Conservation (phyloP, 495 filamentous ascomycete species). For the Aspergillus olivimuriae region DNA sequence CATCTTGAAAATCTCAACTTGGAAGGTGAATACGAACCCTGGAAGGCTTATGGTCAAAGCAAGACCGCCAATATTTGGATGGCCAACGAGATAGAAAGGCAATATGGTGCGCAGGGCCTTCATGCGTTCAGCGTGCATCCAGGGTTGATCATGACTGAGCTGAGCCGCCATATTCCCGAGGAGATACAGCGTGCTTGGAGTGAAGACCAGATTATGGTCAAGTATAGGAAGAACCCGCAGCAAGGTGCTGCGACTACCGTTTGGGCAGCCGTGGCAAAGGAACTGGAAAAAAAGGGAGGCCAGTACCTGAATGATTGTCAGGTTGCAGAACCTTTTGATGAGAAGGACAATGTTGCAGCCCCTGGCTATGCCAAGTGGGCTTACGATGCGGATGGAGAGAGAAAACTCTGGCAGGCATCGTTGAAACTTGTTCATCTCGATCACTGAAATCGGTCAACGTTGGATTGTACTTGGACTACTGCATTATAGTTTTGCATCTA, state of each 20-base stretch:
- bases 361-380: no score
- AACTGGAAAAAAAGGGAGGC: slow-evolving; percentile 32
- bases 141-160: slow-evolving; percentile 24
- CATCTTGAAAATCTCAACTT: slow-evolving; percentile 32
- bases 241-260: slow-evolving; percentile 39
- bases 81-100: slow-evolving; percentile 37
- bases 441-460: no score
- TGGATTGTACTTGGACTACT: no score
- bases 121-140: slow-evolving; percentile 35
- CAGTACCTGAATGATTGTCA: slow-evolving; percentile 25
- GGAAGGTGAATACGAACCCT: slow-evolving; percentile 30
- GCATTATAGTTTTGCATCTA: no score
- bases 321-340: slow-evolving; percentile 28
- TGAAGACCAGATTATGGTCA: slow-evolving; percentile 11
- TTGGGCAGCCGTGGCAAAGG: slow-evolving; percentile 31
- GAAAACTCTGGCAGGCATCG: no score
- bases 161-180: slow-evolving; percentile 15
- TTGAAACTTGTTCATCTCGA: no score
- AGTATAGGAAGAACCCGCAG: slow-evolving; percentile 23
- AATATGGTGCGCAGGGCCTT: slow-evolving; percentile 30
- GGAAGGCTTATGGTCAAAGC: slow-evolving; percentile 28
- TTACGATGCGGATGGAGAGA: no score
- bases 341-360: no score
- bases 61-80: slow-evolving; percentile 39
- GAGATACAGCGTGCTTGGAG: slow-evolving; percentile 13